Evolutionary conservation across 1,139 yeast genomes (phyloP).

Genomic region (Chernovozyma aurita): DNA sequence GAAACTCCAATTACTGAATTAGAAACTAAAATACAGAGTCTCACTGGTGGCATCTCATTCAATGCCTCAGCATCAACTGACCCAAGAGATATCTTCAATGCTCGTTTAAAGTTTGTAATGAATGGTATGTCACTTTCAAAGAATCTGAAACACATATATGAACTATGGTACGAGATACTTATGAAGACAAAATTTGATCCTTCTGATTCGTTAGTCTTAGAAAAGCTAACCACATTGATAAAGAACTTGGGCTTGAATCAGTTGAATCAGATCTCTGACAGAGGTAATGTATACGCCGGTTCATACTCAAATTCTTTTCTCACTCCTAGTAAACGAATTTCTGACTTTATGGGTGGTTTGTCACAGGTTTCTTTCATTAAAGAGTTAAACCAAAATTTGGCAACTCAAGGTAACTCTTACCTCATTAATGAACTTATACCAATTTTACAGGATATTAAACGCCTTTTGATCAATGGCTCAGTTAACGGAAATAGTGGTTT

Average conservation of each 20-base stretch:
- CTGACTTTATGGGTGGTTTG: conserved; percentile 67
- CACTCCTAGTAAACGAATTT: conserved; percentile 55
- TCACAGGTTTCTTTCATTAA: conserved; percentile 70
- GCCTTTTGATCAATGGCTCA: conserved; percentile 32
- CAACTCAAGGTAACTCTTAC: conserved; percentile 46
- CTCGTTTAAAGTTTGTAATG: conserved; percentile 49
- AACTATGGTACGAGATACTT: conserved; percentile 65
- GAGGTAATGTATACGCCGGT: conserved; percentile 85
- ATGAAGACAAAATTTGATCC: conserved; percentile 58
- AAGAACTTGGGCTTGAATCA: conserved; percentile 76
- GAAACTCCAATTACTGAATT: conserved; percentile 68
- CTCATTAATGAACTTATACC: conserved; percentile 57
- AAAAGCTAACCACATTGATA: conserved; percentile 69
- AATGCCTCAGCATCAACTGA: conserved; percentile 53
- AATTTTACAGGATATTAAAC: conserved; percentile 52
- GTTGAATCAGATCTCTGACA: conserved; percentile 72
- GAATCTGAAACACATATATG: conserved; percentile 58
- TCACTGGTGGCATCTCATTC: conserved; percentile 81
- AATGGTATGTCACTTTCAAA: conserved; percentile 70
- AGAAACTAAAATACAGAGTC: conserved; percentile 77
- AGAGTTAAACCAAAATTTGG: conserved; percentile 51
- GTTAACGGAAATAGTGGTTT: conserved; percentile 17
- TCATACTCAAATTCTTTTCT: conserved; percentile 63
- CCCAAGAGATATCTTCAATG: conserved; percentile 43
- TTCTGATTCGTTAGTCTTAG: conserved; percentile 46